Conservation (phyloP, 2,329 filamentous ascomycete genomes). For the Pseudopyricularia cyperi region DNA sequence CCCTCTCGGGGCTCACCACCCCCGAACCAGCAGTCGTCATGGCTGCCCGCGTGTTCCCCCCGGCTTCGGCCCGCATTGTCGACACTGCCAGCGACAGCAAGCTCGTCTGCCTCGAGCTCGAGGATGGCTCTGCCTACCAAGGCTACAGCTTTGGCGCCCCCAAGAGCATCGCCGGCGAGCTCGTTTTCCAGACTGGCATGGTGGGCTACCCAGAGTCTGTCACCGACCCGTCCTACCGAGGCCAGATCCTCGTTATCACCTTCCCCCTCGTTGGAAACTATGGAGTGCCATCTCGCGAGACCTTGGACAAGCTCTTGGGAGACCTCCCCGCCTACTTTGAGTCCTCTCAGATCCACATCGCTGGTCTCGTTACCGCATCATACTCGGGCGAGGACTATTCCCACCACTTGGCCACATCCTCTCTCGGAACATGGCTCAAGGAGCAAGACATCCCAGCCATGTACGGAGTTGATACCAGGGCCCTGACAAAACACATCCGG, state of each 20-base stretch:
- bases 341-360: conserved; percentile 82
- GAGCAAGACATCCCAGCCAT: conserved; percentile 90
- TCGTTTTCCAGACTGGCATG: conserved; percentile 99
- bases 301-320: conserved; percentile 70
- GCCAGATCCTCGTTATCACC: conserved; percentile 97
- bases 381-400: conserved; percentile 94
- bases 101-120: conserved; percentile 76
- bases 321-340: conserved; percentile 90
- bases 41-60: conserved; percentile 29
- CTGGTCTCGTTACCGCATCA: conserved; percentile 78
- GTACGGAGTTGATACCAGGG: conserved; percentile 87
- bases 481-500: conserved; percentile 86
- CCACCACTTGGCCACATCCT: conserved; percentile 83
- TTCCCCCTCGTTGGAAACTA: conserved; percentile 98
- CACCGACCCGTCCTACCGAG: conserved; percentile 77
- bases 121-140: conserved; percentile 83
- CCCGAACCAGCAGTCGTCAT: conserved; percentile 12
- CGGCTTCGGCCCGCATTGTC: conserved; percentile 48
- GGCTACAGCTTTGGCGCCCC: conserved; percentile 93
- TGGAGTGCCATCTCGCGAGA: conserved; percentile 80
- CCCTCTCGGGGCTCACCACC: not conserved
- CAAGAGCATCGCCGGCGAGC: conserved; percentile 88
- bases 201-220: conserved; percentile 96
- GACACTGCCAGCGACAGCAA: conserved; percentile 38
- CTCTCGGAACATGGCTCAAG: conserved; percentile 88